Conservation (phyloP, 805 yeast genomes). For the Saturnispora quitensis region DNA sequence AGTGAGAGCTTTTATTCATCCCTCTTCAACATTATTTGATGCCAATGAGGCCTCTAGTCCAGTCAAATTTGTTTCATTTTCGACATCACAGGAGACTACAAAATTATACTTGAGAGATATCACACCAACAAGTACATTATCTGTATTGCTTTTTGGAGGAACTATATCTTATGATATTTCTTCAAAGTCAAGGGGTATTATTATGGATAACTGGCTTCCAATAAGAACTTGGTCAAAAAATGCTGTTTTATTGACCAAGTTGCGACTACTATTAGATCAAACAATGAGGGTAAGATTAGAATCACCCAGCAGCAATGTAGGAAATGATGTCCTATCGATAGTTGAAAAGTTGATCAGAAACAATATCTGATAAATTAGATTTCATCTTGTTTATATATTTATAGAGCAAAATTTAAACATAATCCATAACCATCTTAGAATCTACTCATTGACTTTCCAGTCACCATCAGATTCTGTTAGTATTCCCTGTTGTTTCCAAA, state of each 20-base stretch:
- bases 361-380: conserved; percentile 7
- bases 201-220: conserved; percentile 84
- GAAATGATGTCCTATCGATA: conserved; percentile 30
- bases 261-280: conserved; percentile 57
- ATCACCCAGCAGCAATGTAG: conserved; percentile 15
- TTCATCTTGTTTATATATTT: background rate
- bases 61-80: conserved; percentile 50
- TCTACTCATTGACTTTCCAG: conserved; percentile 13
- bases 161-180: conserved; percentile 49
- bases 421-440: background rate
- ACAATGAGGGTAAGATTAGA: conserved; percentile 52
- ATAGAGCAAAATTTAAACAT: background rate
- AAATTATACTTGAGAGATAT: conserved; percentile 65
- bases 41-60: conserved; percentile 19
- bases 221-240: conserved; percentile 90
- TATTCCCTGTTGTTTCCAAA: conserved; percentile 59
- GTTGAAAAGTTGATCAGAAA: conserved; percentile 31
- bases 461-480: conserved; percentile 28
- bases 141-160: conserved; percentile 78
- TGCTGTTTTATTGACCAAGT: conserved; percentile 70
- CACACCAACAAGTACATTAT: conserved; percentile 69
- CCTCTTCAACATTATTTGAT: conserved; percentile 65
- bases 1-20: conserved; percentile 74
- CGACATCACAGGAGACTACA: conserved; percentile 47
- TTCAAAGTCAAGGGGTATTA: conserved; percentile 67